These are phyloP conservation scores for Tetracentron sinense DNA, from an alignment of 164 flowering plant species.

Conservation along the genomic window DNA sequence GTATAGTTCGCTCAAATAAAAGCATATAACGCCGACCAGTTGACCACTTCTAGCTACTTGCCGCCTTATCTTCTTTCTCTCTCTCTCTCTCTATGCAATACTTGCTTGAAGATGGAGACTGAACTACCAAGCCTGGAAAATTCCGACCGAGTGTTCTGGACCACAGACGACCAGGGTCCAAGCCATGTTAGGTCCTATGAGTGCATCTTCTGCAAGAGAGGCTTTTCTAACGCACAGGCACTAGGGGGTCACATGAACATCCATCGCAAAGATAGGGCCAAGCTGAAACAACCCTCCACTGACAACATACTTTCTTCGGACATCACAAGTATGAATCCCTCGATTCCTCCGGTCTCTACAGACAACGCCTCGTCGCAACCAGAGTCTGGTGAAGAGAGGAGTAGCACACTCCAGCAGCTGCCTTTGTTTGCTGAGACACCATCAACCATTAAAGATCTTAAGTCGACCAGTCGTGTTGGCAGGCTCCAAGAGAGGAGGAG, in stretches of 20 bases:
- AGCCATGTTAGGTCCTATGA: conserved; percentile 32
- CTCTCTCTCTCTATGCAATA: conserved; percentile 11
- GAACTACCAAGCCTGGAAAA: conserved; percentile 9
- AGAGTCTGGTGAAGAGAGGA: neutral
- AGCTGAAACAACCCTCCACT: conserved; percentile 22
- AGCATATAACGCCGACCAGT: conserved; percentile 15
- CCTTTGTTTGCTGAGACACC: conserved; percentile 26
- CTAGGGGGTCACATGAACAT: conserved; percentile 58
- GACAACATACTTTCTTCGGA: neutral
- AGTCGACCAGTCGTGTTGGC: neutral
- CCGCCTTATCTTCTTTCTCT: too few relatives aligned
- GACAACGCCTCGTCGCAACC: neutral
- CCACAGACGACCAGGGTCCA: conserved; percentile 13
- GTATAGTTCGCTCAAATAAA: too few relatives aligned
- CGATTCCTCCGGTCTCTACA: too few relatives aligned
- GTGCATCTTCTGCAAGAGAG: conserved; percentile 46
- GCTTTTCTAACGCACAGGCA: conserved; percentile 50
- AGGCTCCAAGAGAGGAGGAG: conserved; percentile 9
- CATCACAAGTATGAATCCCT: neutral
- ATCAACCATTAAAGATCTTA: neutral
- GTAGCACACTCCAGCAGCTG: conserved; percentile 5
- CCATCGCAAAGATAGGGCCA: conserved; percentile 41
- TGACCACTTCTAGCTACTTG: conserved; percentile 13
- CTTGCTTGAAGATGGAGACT: conserved; percentile 11
- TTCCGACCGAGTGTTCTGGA: neutral